Evolutionary conservation across 768 basidiomycete species (phyloP), one percentile per base, ranked within the genome.

Genomic region (Lentinula lateritia): DNA sequence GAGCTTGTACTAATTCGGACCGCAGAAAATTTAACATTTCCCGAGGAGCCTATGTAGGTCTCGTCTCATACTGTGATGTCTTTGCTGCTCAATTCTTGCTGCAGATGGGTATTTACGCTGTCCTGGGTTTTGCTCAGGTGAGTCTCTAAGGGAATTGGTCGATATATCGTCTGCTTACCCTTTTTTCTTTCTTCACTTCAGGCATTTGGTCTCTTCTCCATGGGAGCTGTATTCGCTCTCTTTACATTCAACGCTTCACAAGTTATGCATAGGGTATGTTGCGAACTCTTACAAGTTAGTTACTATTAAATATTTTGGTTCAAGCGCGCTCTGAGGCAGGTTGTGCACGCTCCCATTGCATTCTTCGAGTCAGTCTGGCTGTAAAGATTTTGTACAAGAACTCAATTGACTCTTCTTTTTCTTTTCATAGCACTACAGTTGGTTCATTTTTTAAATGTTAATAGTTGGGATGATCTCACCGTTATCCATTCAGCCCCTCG

Each of bases 31-130:
- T 28, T 28, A 4, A 28, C 28, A 28, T 28, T 28, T 28, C 28
- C 3, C 28, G 28, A 28, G 28, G 28, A 28, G 28, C 28, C 28
- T 28, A 28, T 28, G 28, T 28, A 28, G 28, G 28, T 28, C 28
- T 28, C 3, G 28, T 28, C 28, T 28, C 28, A 4, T 28, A 28
- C 28, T 28, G 28, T 3, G 28, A 28, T 28, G 28, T 28, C 28
- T 2, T 28, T 28, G 28, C 28, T 28, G 28, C 28, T 28, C n/a
- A 80, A 90, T 16, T 63, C 66, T 15, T 80, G 83, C 2, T 87
- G 36, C 92, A 93, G 69, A 92, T 93, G 83, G 88, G 73, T 63
- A 71, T 82, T 1, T 84, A 84, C 60, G 78, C 76, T 28, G 28
- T 28, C 3, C 28, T 28, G 3, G 28, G 28, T 3, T 28, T 28